phyloP scores from a whole-genome alignment of 306 rosid species.

The Corylus avellana region DNA sequence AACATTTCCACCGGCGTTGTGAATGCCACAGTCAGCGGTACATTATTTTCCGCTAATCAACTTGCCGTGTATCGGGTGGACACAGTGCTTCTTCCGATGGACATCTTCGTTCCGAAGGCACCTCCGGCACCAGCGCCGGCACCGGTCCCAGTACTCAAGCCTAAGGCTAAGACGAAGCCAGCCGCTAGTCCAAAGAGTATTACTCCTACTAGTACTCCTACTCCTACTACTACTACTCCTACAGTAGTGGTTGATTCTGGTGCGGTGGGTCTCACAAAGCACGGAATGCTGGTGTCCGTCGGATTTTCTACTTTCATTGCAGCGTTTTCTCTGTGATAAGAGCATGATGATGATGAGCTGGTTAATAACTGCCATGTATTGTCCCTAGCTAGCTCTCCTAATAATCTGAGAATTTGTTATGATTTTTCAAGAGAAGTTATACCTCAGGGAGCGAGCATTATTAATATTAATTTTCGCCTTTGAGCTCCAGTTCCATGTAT shows the following conservation, averaged over 20 bases:
- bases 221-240: background rate
- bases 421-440: too few relatives aligned
- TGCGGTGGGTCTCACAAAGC: conserved; percentile 21
- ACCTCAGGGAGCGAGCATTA: too few relatives aligned
- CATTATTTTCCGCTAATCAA: conserved; percentile 53
- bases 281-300: conserved; percentile 17
- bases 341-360: background rate
- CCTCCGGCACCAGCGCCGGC: conserved; percentile 51
- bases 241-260: conserved; percentile 36
- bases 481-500: too few relatives aligned
- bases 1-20: conserved; percentile 68
- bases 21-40: conserved; percentile 58
- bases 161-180: conserved; percentile 22
- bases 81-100: conserved; percentile 68
- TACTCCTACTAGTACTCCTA: background rate
- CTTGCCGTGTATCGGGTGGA: conserved; percentile 61
- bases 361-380: too few relatives aligned
- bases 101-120: conserved; percentile 48
- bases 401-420: too few relatives aligned
- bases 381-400: too few relatives aligned
- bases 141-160: conserved; percentile 11
- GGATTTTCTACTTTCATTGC: conserved; percentile 29
- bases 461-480: too few relatives aligned
- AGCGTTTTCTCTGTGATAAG: conserved; percentile 20
- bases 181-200: background rate